Evolutionary conservation across 2,329 filamentous ascomycete species (phyloP), one percentile per base, ranked within the genome.

Genomic region (Pestalotiopsis sp.): DNA sequence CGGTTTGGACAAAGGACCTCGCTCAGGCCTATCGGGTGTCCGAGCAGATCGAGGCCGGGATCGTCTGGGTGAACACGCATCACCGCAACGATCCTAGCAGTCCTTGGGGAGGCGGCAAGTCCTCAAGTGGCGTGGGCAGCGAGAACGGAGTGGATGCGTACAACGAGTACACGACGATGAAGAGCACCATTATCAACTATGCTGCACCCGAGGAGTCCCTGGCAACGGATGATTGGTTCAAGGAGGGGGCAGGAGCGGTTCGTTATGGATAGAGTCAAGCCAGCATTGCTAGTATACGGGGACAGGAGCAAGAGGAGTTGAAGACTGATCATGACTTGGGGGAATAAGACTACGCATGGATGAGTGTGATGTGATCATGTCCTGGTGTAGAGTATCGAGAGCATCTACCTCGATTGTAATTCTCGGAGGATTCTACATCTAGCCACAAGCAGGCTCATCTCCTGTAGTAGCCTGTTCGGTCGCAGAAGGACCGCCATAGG

Each of bases 1-100:
- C 89, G 30, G 84, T 95, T 22, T 93, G 94, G 88, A 95, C 92
- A 38, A 86, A 81, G 70, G 90, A 94, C 78, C 82, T 94, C 75
- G 89, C 90, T 77, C 92, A 89, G 60, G 91, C 91, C 67, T 86
- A 94, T 75, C 86, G 92, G 48, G 90, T 94, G 2, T 89, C 91
- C 64, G 91, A 93, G 75, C 84, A 84, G 58, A 84, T 95, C 71
- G 85, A 88, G 70, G 91, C 92, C 1, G 92, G 91, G 69, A 85
- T 85, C 66, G 82, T 84, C 2, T 87, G 85, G 83, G 81, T 85
- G 55, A 83, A 84, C 67, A 93, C 84, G 0, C 90, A 93, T 77
- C 90, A 93, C 75, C 84, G 90, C 40, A 93, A 92, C 71, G 91
- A 92, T 71, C 90, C 91, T 0, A 89, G 89, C 71, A 90, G 89